Conservation (phyloP, 306 rosid species). For the Aeschynomene evenia region DNA sequence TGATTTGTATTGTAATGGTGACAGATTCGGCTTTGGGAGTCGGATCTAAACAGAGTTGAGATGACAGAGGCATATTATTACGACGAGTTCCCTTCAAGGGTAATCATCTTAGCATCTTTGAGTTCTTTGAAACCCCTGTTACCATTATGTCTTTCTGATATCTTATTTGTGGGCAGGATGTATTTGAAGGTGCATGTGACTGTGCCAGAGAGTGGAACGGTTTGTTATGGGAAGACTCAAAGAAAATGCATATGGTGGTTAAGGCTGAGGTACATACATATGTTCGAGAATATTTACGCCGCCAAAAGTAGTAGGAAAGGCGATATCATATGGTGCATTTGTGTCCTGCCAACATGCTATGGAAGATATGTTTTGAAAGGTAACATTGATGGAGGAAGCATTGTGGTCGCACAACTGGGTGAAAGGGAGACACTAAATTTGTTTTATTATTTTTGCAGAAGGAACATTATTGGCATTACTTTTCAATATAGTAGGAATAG, state of each 20-base stretch:
- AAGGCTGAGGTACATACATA: constrained; percentile 64
- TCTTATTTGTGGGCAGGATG: constrained; percentile 57
- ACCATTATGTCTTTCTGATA: constrained; percentile 1
- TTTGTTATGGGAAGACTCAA: constrained; percentile 87
- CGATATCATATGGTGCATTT: neutral
- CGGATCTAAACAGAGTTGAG: constrained; percentile 90
- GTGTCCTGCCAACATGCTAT: neutral
- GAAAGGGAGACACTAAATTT: neutral
- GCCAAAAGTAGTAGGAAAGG: constrained; percentile 52
- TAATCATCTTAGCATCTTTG: constrained; percentile 31
- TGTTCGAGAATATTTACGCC: constrained; percentile 71
- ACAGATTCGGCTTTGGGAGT: constrained; percentile 94
- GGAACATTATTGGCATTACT: neutral
- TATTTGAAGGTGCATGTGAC: constrained; percentile 86
- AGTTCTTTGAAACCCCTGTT: neutral
- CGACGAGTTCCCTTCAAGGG: constrained; percentile 90
- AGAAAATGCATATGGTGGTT: constrained; percentile 80
- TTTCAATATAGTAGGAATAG: neutral
- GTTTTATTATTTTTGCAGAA: neutral
- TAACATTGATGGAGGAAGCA: neutral
- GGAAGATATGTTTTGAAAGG: neutral
- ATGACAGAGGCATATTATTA: constrained; percentile 64
- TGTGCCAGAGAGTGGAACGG: constrained; percentile 81
- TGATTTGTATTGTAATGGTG: constrained; percentile 29
- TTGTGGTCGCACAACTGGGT: neutral